phyloP scores from a whole-genome alignment of 768 basidiomycete species.

The Chlorophyllum brunneum region DNA sequence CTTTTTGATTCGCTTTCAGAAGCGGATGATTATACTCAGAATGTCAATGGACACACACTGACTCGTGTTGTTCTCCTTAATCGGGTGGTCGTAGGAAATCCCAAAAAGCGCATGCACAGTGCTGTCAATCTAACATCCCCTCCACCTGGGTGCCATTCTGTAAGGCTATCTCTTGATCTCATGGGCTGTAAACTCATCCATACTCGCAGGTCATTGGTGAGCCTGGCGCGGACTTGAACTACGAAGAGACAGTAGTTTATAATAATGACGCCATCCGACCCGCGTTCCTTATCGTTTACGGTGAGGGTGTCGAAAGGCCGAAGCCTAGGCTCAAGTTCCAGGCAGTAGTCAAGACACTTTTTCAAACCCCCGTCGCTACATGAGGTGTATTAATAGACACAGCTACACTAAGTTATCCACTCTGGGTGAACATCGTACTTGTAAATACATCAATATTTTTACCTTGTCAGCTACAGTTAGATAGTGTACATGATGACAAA shows the following conservation, averaged over 20 bases:
- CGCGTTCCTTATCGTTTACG: slow-evolving; percentile 63
- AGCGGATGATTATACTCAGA: slow-evolving; percentile 60
- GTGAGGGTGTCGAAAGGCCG: slow-evolving; percentile 22
- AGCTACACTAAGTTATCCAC: background rate
- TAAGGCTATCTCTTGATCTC: slow-evolving; percentile 18
- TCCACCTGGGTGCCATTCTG: slow-evolving; percentile 61
- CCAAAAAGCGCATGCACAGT: slow-evolving; percentile 47
- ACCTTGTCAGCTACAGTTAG: background rate
- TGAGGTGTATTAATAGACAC: slow-evolving; percentile 18
- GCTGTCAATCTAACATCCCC: slow-evolving; percentile 44
- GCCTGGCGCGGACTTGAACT: slow-evolving; percentile 64
- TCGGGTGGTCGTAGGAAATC: slow-evolving; percentile 62
- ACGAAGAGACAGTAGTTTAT: slow-evolving; percentile 68
- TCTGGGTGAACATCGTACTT: background rate
- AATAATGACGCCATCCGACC: slow-evolving; percentile 64
- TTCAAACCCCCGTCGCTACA: slow-evolving; percentile 44
- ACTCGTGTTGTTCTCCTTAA: slow-evolving; percentile 52
- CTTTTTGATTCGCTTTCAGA: slow-evolving; percentile 32
- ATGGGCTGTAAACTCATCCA: background rate
- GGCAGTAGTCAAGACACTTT: slow-evolving; percentile 34
- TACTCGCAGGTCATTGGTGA: slow-evolving; percentile 48
- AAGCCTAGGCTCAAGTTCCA: slow-evolving; percentile 27
- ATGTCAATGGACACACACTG: slow-evolving; percentile 34
- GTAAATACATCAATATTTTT: background rate
- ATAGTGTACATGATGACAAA: slow-evolving; percentile 48